Evolutionary conservation across 306 rosid genomes (phyloP).

Genomic region (Prunus dulcis): DNA sequence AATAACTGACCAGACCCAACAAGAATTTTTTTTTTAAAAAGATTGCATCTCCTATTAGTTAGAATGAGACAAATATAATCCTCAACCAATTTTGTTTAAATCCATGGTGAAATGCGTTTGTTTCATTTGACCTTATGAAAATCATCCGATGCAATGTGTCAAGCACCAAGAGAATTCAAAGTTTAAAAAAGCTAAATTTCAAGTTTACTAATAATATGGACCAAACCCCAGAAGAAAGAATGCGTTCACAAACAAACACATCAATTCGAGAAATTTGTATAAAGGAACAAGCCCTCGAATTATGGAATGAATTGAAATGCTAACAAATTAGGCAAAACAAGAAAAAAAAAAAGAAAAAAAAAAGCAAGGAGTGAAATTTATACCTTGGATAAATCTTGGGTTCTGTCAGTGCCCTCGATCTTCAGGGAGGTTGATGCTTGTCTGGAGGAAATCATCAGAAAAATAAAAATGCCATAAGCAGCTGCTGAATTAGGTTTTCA

Average conservation of each 20-base stretch:
- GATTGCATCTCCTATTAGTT: not conserved
- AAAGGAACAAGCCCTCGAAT: not conserved
- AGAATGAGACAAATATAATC: not conserved
- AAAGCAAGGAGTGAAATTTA: too few species aligned
- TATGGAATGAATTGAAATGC: not conserved
- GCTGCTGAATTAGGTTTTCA: not conserved
- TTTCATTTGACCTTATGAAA: not conserved
- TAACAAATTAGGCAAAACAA: not conserved
- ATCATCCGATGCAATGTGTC: not conserved
- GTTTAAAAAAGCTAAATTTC: not conserved
- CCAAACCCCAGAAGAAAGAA: not conserved
- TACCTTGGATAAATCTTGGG: slow-evolving; percentile 62
- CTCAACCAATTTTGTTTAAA: not conserved
- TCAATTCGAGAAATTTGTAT: not conserved
- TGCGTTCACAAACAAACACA: too few species aligned
- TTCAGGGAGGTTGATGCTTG: slow-evolving; percentile 53
- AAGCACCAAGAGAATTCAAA: not conserved
- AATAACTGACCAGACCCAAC: not conserved
- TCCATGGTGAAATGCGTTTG: too few species aligned
- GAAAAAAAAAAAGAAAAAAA: not conserved
- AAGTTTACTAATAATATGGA: not conserved
- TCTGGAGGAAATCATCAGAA: slow-evolving; percentile 32
- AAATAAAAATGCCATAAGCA: not conserved
- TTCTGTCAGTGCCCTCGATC: slow-evolving; percentile 42
- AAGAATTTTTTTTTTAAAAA: not conserved